Evolutionary conservation across 225 moss, liverwort and hornwort species (phyloP).

Genomic region (Thuidium tamariscinum): DNA sequence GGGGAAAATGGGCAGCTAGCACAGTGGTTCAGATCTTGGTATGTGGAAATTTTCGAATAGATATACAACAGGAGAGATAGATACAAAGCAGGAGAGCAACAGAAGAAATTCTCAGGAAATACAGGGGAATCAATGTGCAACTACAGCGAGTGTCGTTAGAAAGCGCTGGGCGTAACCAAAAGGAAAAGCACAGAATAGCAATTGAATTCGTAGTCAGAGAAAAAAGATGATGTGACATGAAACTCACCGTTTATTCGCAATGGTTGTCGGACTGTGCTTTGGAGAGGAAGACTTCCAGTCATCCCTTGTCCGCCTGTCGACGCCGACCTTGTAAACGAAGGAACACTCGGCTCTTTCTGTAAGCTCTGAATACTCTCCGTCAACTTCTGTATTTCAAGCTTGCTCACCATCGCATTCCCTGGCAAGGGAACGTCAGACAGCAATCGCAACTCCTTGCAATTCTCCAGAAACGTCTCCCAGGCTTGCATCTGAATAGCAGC

Average conservation of each 20-base stretch:
- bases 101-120: neutral
- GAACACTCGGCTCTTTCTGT: neutral
- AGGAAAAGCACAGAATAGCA: neutral
- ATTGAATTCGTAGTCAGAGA: neutral
- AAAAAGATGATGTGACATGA: neutral
- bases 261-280: neutral
- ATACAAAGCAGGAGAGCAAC: no score
- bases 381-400: slow-evolving; percentile 24
- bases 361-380: slow-evolving; percentile 15
- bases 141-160: neutral
- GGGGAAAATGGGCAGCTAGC: neutral
- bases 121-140: neutral
- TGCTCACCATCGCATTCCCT: neutral
- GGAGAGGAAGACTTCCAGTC: neutral
- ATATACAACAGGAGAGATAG: neutral
- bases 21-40: neutral
- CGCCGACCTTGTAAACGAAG: neutral
- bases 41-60: neutral
- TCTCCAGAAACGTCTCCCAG: slow-evolving; percentile 15
- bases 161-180: neutral
- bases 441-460: slow-evolving; percentile 27
- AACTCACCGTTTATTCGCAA: slow-evolving; percentile 2
- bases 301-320: neutral
- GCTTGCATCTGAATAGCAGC: slow-evolving; percentile 18
- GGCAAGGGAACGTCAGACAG: slow-evolving; percentile 16